Base-by-base conservation (phyloP, 352 stramenopile species). In the Phytopythium boreale region DNA sequence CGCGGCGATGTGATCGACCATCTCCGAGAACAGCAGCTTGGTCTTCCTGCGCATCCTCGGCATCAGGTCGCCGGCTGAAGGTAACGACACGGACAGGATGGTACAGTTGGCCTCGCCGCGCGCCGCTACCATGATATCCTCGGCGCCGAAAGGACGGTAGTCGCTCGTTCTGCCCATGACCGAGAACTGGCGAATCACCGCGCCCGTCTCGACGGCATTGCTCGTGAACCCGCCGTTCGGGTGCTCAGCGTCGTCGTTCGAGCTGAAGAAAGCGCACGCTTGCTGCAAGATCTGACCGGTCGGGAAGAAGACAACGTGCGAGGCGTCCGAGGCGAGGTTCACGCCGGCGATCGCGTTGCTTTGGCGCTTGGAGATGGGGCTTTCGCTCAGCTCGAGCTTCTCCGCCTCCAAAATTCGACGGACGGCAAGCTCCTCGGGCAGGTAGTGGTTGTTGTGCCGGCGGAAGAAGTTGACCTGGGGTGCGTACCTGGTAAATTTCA, bases 291-390 rank as follows among this genome's bases (percentile, higher is more conserved):
- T 75, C 22, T 87, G 65, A 15, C 82, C 82, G 0, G 78, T 87
- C 19, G 84, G 82, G 55, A 87, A 88, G 69, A 92, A 88, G 22
- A 92, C 69, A 4, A 88, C 62, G 51, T 90, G 80, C 24, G 78
- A 66, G 7, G 67, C 70, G 9, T 75, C 60, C 2, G 61, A 51
- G 10, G 60, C 70, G 36, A 66, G 62, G 39, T 74, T 63, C 11
- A 77, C 63, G 43, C 80, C 84, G 36, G 77, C 59, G 44, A 92
- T 69, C 34, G 77, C 77, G 64, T 92, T 92, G 66, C 84, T 79
- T 61, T 92, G 84, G 72, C 77, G 84, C 58, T 79, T 81, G 14
- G 76, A 75, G 17, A 88, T 53, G 17, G 61, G 61, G 22, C 59
- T 43, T 17, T 52, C 62, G 50, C 69, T 64, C 29, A 71, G 70